A percentile compares a stretch with the other conserved stretches of the same genome.
Conservation (phyloP, 108 stramenopile species). For the Nitzschia sp. region DNA sequence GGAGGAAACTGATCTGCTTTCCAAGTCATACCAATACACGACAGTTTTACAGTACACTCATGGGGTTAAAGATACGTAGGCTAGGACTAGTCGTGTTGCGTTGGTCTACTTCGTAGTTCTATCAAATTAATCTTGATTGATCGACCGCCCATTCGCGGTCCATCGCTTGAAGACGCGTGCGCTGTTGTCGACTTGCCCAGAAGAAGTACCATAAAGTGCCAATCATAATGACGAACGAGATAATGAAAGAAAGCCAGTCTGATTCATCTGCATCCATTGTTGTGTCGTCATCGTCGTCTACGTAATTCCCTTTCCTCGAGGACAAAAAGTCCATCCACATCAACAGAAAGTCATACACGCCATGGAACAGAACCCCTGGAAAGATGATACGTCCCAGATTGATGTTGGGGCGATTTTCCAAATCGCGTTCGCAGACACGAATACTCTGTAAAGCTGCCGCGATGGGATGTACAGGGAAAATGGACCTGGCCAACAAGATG, state of each 20-base stretch:
- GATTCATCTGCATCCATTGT: background rate
- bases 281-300: constrained; percentile 16
- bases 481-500: constrained; percentile 63
- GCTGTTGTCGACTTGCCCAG: constrained; percentile 31
- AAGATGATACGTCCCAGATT: constrained; percentile 56
- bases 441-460: constrained; percentile 83
- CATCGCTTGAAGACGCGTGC: constrained; percentile 24
- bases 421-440: constrained; percentile 72
- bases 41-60: no score
- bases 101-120: no score
- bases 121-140: constrained; percentile 4
- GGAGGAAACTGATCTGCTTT: no score
- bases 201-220: constrained; percentile 32
- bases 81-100: no score
- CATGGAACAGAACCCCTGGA: constrained; percentile 83
- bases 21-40: no score
- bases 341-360: constrained; percentile 76
- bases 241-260: constrained; percentile 20
- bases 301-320: constrained; percentile 21
- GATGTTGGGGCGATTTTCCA: constrained; percentile 52
- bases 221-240: constrained; percentile 26
- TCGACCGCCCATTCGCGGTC: constrained; percentile 20
- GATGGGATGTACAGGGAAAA: constrained; percentile 86
- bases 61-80: no score
- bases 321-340: constrained; percentile 68